phyloP scores from a whole-genome alignment of 2,329 filamentous ascomycete species.

The Talaromyces funiculosus region DNA sequence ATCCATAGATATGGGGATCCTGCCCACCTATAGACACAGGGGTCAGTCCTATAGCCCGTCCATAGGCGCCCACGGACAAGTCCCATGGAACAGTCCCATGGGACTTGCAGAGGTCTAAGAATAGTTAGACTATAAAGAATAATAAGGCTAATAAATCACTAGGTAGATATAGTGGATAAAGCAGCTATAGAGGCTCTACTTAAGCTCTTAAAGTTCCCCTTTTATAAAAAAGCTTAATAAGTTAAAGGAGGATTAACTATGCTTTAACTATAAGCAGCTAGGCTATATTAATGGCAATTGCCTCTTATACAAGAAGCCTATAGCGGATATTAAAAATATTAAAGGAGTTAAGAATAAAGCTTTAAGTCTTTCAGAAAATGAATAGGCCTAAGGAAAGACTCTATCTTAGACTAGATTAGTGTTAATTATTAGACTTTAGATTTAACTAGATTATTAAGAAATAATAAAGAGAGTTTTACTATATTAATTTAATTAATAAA shows the following conservation, averaged over 20 bases:
- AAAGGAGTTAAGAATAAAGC: background rate
- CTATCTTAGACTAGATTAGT: background rate
- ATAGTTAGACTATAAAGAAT: no score
- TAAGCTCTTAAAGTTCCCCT: no score
- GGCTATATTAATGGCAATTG: background rate
- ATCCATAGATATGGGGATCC: no score
- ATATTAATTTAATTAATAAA: background rate
- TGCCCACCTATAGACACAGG: no score
- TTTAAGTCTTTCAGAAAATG: background rate
- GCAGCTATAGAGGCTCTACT: no score
- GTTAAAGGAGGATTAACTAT: background rate
- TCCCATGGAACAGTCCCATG: no score
- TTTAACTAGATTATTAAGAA: background rate
- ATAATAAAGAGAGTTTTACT: background rate
- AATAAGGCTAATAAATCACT: no score
- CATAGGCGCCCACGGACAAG: no score
- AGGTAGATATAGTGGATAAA: no score
- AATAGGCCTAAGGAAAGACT: background rate
- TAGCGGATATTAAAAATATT: no score
- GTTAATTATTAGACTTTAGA: background rate
- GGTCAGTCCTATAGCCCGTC: no score
- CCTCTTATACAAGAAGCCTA: background rate
- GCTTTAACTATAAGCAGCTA: background rate
- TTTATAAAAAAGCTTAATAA: background rate
- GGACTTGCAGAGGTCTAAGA: no score